Base-by-base conservation (phyloP, 2,329 filamentous ascomycete species). In the Aureobasidium sp. region DNA sequence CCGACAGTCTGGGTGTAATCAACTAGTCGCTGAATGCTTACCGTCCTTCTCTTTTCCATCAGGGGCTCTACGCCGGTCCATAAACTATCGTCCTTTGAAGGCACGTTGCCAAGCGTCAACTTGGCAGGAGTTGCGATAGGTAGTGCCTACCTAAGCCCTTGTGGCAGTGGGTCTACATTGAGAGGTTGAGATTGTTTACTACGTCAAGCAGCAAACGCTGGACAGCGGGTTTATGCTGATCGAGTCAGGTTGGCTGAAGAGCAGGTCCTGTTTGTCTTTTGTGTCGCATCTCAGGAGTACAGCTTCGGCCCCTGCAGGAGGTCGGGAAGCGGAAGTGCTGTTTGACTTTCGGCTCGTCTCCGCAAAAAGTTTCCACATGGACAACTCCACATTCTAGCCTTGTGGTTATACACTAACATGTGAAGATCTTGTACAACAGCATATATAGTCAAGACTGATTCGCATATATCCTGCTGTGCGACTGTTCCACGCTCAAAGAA, bases 81-180 rank as follows among this genome's bases (percentile, higher is more conserved):
- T 46, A 8, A 17, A 57, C 36, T 57, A 57, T 57, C 53, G 39
- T 57, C 29, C 15, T 46, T 26, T 13, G 39, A 36, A 57, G 34
- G 53, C 53, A 57, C 53, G 53, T 57, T 57, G 53, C 53, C 53
- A 57, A 57, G 53, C 27, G 27, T 24, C 17, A 44, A 46, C 53
- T 57, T 57, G 53, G 53, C 53, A 57, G 53, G 53, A 57, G 53
- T 44, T 44, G 29, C 37, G 26, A 27, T n/a, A 2, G 26, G 53
- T 26, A 13, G 36, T 26, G 32, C 10, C 48, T 36, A 36, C n/a
- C 32, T 53, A 17, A 17, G 26, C 24, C 17, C 24, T 43, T 8
- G 6, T 12, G 10, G 17, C 9, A 13, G 51, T 55, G 51, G 51
- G 51, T 55, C 51, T 39, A 39, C 20, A n/a, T 39, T 52, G 34